Evolutionary conservation across 2,329 filamentous ascomycete species (phyloP).

Genomic region (Penicillium sp.): DNA sequence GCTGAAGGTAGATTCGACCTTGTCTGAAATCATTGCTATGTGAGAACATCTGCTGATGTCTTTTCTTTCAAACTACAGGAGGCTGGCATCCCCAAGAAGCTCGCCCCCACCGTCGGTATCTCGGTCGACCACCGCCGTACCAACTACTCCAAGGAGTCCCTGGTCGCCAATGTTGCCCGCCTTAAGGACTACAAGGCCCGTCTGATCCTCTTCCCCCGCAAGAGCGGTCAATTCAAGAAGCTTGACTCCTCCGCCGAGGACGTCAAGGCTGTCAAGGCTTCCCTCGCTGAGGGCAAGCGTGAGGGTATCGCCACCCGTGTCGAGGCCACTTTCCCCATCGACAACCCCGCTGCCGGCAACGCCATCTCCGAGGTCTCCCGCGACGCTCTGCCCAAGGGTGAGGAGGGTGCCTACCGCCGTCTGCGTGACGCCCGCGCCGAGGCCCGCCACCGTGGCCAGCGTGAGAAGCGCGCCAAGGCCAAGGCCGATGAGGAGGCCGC

Average conservation of each 20-base stretch:
- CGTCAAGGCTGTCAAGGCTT: slow-evolving; percentile 64
- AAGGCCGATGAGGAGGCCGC: slow-evolving; percentile 63
- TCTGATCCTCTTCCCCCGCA: slow-evolving; percentile 96
- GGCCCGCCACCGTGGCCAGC: slow-evolving; percentile 71
- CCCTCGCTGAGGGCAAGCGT: slow-evolving; percentile 46
- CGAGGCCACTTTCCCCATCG: slow-evolving; percentile 65
- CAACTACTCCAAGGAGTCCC: slow-evolving; percentile 94
- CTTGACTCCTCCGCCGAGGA: slow-evolving; percentile 81
- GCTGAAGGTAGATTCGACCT: slow-evolving; percentile 71
- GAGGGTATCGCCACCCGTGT: slow-evolving; percentile 51
- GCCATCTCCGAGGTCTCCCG: slow-evolving; percentile 72
- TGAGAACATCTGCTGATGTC: background rate
- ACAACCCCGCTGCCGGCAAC: slow-evolving; percentile 52
- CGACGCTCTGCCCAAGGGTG: slow-evolving; percentile 70
- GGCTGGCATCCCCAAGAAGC: slow-evolving; percentile 89
- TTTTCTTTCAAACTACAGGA: slow-evolving; percentile 54
- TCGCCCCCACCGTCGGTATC: slow-evolving; percentile 95
- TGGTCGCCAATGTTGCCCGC: slow-evolving; percentile 90
- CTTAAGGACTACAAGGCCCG: slow-evolving; percentile 96
- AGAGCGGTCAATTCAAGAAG: slow-evolving; percentile 87
- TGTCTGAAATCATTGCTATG: background rate
- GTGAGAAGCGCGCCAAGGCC: slow-evolving; percentile 90
- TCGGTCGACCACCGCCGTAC: slow-evolving; percentile 91
- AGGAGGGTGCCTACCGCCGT: slow-evolving; percentile 80
- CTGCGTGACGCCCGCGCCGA: slow-evolving; percentile 81